A percentile compares a stretch with the other conserved stretches of the same genome.
phyloP scores from a whole-genome alignment of 2,329 filamentous ascomycete species.

The Ceratocystiopsis brevicomis region DNA sequence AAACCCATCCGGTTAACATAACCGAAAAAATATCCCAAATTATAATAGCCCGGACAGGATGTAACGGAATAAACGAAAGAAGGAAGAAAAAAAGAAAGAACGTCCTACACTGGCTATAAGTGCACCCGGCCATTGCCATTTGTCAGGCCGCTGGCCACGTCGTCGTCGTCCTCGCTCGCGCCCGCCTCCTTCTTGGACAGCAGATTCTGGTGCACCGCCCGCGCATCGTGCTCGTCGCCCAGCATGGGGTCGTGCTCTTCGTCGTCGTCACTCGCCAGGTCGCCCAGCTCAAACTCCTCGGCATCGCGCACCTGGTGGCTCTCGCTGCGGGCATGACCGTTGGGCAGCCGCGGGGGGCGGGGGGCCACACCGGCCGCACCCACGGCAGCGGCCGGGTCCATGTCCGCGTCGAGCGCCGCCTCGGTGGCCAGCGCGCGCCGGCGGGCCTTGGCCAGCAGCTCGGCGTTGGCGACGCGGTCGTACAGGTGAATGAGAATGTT shows the following conservation, averaged over 20 bases:
- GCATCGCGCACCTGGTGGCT: slow-evolving; percentile 53
- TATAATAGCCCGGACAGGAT: too few species aligned
- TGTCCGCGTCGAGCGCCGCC: neutral
- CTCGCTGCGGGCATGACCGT: slow-evolving; percentile 21
- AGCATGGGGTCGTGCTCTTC: slow-evolving; percentile 30
- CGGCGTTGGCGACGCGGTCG: slow-evolving; percentile 35
- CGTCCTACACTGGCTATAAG: neutral
- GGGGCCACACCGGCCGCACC: too few species aligned
- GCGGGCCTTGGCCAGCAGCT: slow-evolving; percentile 5
- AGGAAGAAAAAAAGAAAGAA: neutral
- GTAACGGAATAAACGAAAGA: too few species aligned
- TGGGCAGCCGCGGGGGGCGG: slow-evolving; percentile 6
- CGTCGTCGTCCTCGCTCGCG: slow-evolving; percentile 12
- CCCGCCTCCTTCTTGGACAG: slow-evolving; percentile 13
- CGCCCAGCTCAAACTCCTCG: slow-evolving; percentile 86
- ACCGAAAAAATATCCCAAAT: too few species aligned
- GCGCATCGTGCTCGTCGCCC: slow-evolving; percentile 25
- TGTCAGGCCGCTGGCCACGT: neutral
- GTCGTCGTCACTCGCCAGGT: slow-evolving; percentile 76
- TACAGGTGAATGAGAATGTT: slow-evolving; percentile 77
- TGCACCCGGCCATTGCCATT: slow-evolving; percentile 10
- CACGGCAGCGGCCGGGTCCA: too few species aligned
- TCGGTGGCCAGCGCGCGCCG: neutral
- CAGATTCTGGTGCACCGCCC: slow-evolving; percentile 19
- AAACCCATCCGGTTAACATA: too few species aligned